phyloP scores from a whole-genome alignment of 2,329 filamentous ascomycete genomes.

The Aspergillus sp. region DNA sequence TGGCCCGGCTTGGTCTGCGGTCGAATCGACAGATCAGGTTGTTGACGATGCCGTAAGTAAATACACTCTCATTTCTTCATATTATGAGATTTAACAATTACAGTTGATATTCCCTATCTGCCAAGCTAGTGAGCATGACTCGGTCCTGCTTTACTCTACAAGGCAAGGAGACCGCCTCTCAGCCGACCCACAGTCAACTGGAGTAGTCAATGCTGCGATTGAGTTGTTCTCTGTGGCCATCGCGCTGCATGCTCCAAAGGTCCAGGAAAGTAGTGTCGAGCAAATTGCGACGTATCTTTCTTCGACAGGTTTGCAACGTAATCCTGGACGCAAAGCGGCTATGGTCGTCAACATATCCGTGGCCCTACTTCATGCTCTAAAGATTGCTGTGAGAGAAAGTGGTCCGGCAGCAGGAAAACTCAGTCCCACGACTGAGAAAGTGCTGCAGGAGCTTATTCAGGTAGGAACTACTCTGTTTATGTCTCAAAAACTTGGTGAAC shows the following conservation, averaged over 20 bases:
- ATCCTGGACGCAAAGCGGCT: constrained; percentile 83
- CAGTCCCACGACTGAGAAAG: constrained; percentile 73
- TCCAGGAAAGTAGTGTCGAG: constrained; percentile 94
- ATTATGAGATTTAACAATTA: constrained; percentile 14
- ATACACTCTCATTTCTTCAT: not conserved
- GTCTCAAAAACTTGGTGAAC: not conserved
- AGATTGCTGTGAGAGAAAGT: constrained; percentile 81
- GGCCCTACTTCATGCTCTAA: constrained; percentile 75
- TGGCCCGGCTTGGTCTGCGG: constrained; percentile 46
- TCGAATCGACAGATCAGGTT: constrained; percentile 38
- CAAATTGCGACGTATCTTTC: constrained; percentile 90
- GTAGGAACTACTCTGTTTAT: constrained; percentile 52
- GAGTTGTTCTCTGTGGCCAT: constrained; percentile 89
- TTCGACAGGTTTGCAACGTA: constrained; percentile 74
- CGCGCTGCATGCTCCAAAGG: constrained; percentile 81
- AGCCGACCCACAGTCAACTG: constrained; percentile 82
- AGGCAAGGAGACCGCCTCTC: constrained; percentile 49
- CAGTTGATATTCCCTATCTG: constrained; percentile 65
- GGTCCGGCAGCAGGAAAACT: constrained; percentile 71
- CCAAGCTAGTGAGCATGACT: constrained; percentile 84
- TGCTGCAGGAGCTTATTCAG: constrained; percentile 68
- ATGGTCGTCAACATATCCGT: constrained; percentile 87
- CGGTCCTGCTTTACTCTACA: constrained; percentile 70
- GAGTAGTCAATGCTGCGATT: constrained; percentile 92
- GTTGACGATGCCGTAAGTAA: constrained; percentile 45